Evolutionary conservation across 192 early-diverging fungal species (phyloP), one percentile per base, ranked within the genome.

Genomic region (Backusella australiensis): DNA sequence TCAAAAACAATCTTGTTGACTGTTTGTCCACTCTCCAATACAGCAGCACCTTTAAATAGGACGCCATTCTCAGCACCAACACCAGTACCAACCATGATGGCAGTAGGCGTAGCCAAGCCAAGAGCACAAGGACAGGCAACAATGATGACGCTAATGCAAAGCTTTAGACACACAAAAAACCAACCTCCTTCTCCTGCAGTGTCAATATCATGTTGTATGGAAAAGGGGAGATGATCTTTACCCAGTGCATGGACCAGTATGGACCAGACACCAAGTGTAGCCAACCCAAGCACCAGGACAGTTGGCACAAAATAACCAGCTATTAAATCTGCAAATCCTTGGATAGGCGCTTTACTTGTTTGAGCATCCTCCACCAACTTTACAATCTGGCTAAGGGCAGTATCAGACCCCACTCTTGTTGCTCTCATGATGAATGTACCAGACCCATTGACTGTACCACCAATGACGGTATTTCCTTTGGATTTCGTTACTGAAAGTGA

Each of bases 81-180:
- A 29, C 97, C 97, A 4, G 97, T 98, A 34, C 96, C 97, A 9
- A 98, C 97, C 96, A 99, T 98, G 26, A 99, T 94, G 0, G 96
- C 97, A 0, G 97, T 99, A 12, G 97, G 97, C 6, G 96, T 97
- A 38, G 96, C 94, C 36, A 99, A 88, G 17, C 97, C 97, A 44
- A 99, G 84, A 6, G 97, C 96, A 85, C 97, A 99, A 44, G 97
- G 97, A 70, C 97, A 99, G 14, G 97, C 95, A 0, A 99, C 96
- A 3, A 99, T 95, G 49, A 97, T 94, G 11, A 98, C 96, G 2
- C 94, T 93, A 38, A 99, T 97, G 21, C 94, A 94, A 32, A 99
- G 80, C 82, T 94, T 92, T 21, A 96, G 81, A 75, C 92, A 93
- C 5, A 94, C 90, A 23, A 94, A 89, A 71, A 95, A 86, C 81